phyloP scores from a whole-genome alignment of 495 filamentous ascomycete species.

The Terfezia claveryi region DNA sequence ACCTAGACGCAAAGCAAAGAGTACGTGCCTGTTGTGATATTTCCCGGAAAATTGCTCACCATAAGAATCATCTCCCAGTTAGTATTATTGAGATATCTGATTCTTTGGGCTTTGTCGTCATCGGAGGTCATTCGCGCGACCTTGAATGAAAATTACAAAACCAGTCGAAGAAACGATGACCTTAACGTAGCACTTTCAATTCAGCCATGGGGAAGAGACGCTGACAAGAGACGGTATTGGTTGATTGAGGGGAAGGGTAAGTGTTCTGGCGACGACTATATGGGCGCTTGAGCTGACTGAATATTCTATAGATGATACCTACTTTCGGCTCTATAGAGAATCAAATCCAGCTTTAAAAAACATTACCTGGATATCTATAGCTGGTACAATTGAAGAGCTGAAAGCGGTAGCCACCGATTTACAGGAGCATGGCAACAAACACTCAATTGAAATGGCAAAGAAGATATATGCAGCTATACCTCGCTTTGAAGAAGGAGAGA shows the following conservation, averaged over 20 bases:
- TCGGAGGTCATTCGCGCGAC: conserved; percentile 63
- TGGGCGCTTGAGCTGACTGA: too few species aligned
- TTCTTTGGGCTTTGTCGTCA: conserved; percentile 74
- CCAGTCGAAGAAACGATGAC: conserved; percentile 70
- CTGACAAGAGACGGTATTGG: conserved; percentile 77
- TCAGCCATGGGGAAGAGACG: conserved; percentile 84
- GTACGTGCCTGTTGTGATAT: conserved; percentile 32
- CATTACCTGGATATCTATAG: conserved; percentile 77
- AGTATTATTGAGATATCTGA: conserved; percentile 54
- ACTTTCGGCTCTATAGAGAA: conserved; percentile 86
- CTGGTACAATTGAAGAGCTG: conserved; percentile 74
- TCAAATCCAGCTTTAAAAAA: conserved; percentile 60
- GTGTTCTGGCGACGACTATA: background rate
- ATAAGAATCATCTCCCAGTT: conserved; percentile 31
- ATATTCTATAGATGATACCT: conserved; percentile 52
- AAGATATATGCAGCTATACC: conserved; percentile 64
- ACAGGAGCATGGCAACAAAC: conserved; percentile 46
- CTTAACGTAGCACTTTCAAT: conserved; percentile 82
- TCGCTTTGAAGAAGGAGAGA: conserved; percentile 85
- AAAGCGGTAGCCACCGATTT: conserved; percentile 50
- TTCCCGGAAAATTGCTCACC: background rate
- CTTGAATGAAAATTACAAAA: conserved; percentile 78
- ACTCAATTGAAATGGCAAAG: conserved; percentile 52
- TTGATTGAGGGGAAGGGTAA: conserved; percentile 50
- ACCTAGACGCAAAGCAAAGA: conserved; percentile 55